Percentiles rank a stretch among this genome's conserved stretches.
These are phyloP conservation scores for Coemansia sp. DNA, from an alignment of 192 early-diverging fungal genomes.

Conservation along the genomic window DNA sequence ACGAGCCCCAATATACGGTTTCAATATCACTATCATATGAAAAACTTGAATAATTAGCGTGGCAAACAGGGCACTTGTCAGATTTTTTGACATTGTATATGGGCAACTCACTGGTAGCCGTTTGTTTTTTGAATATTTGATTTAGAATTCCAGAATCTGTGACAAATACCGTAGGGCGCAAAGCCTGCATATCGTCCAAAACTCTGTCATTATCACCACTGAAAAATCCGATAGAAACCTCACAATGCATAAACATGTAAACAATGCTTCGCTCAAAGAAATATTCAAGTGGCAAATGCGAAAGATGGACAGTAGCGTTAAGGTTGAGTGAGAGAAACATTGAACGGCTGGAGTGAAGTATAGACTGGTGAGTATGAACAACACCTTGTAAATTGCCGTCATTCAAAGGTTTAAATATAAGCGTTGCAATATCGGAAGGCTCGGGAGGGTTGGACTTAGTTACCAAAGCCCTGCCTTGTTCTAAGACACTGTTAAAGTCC, in stretches of 20 bases:
- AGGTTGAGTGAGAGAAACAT: not conserved
- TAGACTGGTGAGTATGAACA: conserved; percentile 62
- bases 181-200: conserved; percentile 70
- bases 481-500: too few species aligned
- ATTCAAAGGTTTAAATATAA: conserved; percentile 79
- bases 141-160: conserved; percentile 76
- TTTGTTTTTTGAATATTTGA: conserved; percentile 72
- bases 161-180: conserved; percentile 74
- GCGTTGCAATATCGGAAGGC: conserved; percentile 61
- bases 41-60: too few species aligned
- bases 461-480: too few species aligned
- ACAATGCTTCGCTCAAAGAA: conserved; percentile 69
- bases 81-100: too few species aligned
- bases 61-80: too few species aligned
- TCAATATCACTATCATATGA: too few species aligned
- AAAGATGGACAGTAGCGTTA: conserved; percentile 34
- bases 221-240: conserved; percentile 73
- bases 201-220: conserved; percentile 67
- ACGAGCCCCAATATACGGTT: too few species aligned
- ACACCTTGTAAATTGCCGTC: conserved; percentile 67
- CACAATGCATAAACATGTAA: conserved; percentile 49
- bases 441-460: conserved; percentile 57
- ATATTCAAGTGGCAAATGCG: conserved; percentile 75
- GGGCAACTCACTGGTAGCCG: too few species aligned
- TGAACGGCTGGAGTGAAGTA: conserved; percentile 11